Evolutionary conservation across 2,329 filamentous ascomycete genomes (phyloP).

Genomic region (Cladosporium sp.): DNA sequence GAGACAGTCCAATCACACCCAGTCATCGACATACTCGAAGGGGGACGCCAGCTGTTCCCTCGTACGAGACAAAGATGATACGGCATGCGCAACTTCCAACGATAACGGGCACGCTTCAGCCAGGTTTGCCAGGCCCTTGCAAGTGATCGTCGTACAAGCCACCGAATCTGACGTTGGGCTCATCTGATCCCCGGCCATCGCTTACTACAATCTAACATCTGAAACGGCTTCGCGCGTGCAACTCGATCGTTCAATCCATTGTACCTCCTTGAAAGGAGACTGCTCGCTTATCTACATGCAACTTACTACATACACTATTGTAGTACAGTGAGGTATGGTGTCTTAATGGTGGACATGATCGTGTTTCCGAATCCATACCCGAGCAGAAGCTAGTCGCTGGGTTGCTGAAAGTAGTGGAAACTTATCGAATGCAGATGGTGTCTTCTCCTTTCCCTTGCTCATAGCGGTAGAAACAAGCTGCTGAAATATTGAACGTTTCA

Average conservation of each 20-base stretch:
- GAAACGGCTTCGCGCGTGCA: conserved; percentile 11
- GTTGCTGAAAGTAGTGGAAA: neutral
- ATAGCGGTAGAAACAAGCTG: neutral
- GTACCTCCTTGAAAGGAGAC: conserved; percentile 3
- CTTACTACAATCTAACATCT: conserved; percentile 12
- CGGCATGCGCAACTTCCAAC: neutral
- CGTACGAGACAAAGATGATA: conserved; percentile 3
- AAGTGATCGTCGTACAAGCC: conserved; percentile 11
- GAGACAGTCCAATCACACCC: neutral
- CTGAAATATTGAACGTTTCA: neutral
- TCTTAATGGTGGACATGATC: neutral
- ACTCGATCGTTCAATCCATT: neutral
- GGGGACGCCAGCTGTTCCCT: neutral
- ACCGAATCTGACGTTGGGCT: conserved; percentile 12
- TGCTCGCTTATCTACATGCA: neutral
- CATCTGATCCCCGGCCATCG: conserved; percentile 10
- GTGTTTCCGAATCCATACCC: neutral
- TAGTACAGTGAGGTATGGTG: neutral
- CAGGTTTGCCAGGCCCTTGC: conserved; percentile 4
- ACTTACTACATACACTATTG: neutral
- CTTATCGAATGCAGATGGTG: neutral
- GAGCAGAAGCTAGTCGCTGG: neutral
- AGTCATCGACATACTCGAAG: neutral
- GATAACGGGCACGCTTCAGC: conserved; percentile 6
- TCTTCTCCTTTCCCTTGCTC: neutral